These are phyloP conservation scores for Beta corolliflora DNA, from an alignment of 179 eudicot species.

Conservation along the genomic window DNA sequence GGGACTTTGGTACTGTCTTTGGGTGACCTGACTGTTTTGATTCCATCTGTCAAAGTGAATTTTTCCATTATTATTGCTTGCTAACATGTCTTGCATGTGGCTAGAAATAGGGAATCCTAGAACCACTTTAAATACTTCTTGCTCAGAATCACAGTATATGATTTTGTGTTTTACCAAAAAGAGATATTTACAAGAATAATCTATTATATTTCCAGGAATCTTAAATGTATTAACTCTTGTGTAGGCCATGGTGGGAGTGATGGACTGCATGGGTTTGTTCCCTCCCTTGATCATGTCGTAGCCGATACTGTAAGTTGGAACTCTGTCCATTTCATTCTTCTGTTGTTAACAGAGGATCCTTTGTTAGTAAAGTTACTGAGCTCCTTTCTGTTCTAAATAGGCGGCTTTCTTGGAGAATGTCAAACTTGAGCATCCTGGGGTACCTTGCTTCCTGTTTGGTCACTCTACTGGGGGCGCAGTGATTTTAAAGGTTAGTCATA, in stretches of 20 bases:
- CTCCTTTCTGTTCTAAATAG: constrained; percentile 34
- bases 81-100: neutral
- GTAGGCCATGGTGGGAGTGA: constrained; percentile 99
- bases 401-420: constrained; percentile 80
- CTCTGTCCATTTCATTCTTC: neutral
- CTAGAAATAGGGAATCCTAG: neutral
- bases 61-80: neutral
- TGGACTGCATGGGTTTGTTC: constrained; percentile 96
- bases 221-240: neutral
- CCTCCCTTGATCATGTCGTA: constrained; percentile 96
- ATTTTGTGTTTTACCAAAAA: neutral
- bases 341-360: neutral
- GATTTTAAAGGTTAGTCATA: constrained; percentile 65
- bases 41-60: neutral
- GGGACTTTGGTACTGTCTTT: constrained; percentile 3
- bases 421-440: constrained; percentile 71
- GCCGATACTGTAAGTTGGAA: constrained; percentile 84
- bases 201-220: neutral
- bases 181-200: neutral
- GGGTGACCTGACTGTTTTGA: neutral
- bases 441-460: constrained; percentile 91
- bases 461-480: constrained; percentile 99
- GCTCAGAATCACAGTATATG: neutral
- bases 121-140: neutral
- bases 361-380: neutral